phyloP scores from a whole-genome alignment of 805 yeast genomes.

The Clavispora asparagi region DNA sequence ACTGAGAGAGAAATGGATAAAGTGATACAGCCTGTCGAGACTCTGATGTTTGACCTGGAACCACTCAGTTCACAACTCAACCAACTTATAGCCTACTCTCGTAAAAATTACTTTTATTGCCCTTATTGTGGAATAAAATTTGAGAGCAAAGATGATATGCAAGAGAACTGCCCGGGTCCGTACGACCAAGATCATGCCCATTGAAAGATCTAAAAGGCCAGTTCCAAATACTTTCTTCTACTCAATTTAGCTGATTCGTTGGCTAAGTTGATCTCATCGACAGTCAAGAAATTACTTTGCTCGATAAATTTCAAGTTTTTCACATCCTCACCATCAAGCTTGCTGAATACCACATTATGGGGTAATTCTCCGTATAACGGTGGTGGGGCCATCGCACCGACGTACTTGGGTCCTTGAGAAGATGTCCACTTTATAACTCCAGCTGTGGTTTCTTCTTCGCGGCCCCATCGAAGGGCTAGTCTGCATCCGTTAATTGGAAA shows the following conservation, averaged over 20 bases:
- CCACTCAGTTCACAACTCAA: background rate
- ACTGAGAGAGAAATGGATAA: background rate
- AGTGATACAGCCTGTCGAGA: background rate
- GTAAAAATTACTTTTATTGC: slow-evolving; percentile 10
- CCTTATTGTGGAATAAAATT: slow-evolving; percentile 11
- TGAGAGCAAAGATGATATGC: slow-evolving; percentile 5
- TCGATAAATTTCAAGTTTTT: slow-evolving; percentile 10
- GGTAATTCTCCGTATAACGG: slow-evolving; percentile 14
- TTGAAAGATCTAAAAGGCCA: slow-evolving; percentile 5
- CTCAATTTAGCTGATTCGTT: slow-evolving; percentile 1
- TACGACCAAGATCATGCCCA: background rate
- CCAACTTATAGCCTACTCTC: slow-evolving; percentile 3
- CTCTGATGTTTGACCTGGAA: background rate
- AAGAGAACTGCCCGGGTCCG: slow-evolving; percentile 12
- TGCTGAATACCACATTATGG: slow-evolving; percentile 16
- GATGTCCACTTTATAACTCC: slow-evolving; percentile 6
- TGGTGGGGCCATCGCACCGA: slow-evolving; percentile 16
- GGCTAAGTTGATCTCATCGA: slow-evolving; percentile 14
- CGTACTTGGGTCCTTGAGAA: slow-evolving; percentile 8
- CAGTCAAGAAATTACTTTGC: slow-evolving; percentile 14
- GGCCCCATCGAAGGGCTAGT: slow-evolving; percentile 29
- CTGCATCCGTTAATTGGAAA: slow-evolving; percentile 23
- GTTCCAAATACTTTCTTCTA: slow-evolving; percentile 4
- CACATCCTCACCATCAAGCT: slow-evolving; percentile 8
- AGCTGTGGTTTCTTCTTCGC: slow-evolving; percentile 10